Base-by-base conservation (phyloP, 768 basidiomycete genomes). In the Trametes elegans region DNA sequence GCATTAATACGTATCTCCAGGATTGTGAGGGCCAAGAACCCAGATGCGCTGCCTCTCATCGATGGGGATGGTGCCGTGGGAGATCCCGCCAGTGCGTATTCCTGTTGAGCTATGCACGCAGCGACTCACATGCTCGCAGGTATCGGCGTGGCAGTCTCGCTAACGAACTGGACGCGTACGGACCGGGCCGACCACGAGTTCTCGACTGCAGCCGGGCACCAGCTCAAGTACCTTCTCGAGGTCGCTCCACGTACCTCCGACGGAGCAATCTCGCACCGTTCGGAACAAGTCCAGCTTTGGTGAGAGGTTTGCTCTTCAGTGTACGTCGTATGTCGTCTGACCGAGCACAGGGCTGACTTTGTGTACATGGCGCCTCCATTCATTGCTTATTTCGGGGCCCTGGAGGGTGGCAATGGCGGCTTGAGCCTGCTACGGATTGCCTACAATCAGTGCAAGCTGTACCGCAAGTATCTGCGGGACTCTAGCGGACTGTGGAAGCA, bases 361-460 rank as follows among this genome's bases (percentile, higher is more conserved):
- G 68, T 81, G 3, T 83, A 79, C 67, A 84, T 83, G 84, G 81
- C 72, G 1, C 82, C 83, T 13, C 82, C 83, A 2, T 86, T 86
- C 65, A 77, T 87, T 45, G 84, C 85, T 19, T 86, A 86, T 66
- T 84, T 73, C 58, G 85, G 83, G 16, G 76, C 76, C 4, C 60
- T 80, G n/a, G 60, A 74, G 62, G 70, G 71, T 18, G 75, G 72
- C 51, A 51, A 68, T 36, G 57, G 49, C 16, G 71, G 73, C 62
- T 59, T 58, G 39, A 56, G 64, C 0, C 57, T 83, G 7, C 58
- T 87, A 43, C 73, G 75, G 36, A 64, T 64, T 4, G 82, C 84
- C 1, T 85, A 82, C 63, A 73, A 79, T 43, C 86, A 87, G 64
- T 76, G 75, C 55, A 64, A 70, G 28, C 70, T 85, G 10, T 87